Percentiles rank a stretch among this genome's conserved stretches.
Evolutionary conservation across 768 basidiomycete genomes (phyloP).

Genomic region (Lentinula guzmanii): DNA sequence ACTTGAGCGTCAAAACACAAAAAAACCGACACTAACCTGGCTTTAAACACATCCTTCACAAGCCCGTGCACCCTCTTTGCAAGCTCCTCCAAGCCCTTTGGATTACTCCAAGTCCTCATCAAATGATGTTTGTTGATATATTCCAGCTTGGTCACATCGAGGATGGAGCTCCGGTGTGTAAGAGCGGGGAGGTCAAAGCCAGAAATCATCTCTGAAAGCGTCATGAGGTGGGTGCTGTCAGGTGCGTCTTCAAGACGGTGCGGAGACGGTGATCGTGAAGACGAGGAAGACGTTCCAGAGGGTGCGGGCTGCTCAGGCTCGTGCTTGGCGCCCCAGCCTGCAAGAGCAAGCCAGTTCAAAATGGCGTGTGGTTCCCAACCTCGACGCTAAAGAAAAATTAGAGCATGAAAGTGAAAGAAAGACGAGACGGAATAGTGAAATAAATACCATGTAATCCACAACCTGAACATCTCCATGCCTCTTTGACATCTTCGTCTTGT

Average conservation of each 20-base stretch:
- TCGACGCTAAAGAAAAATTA: conserved; percentile 40
- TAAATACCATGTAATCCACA: conserved; percentile 71
- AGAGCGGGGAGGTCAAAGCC: conserved; percentile 70
- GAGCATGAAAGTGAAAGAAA: neutral
- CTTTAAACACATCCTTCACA: conserved; percentile 53
- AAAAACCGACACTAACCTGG: conserved; percentile 34
- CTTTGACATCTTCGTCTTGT: conserved; percentile 94
- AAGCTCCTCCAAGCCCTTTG: conserved; percentile 45
- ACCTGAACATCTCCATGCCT: conserved; percentile 87
- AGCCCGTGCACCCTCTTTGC: conserved; percentile 47
- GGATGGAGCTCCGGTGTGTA: conserved; percentile 78
- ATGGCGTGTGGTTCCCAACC: conserved; percentile 91
- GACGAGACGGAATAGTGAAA: neutral
- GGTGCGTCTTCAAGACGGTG: conserved; percentile 37
- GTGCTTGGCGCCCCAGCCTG: conserved; percentile 81
- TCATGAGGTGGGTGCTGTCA: conserved; percentile 62
- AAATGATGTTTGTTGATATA: conserved; percentile 89
- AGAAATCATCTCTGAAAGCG: conserved; percentile 49
- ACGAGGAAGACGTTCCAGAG: conserved; percentile 17
- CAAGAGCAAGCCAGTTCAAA: conserved; percentile 88
- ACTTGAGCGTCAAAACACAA: neutral
- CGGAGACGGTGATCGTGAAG: conserved; percentile 10
- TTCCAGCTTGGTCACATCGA: conserved; percentile 76
- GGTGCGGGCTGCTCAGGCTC: conserved; percentile 19
- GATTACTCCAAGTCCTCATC: conserved; percentile 43